Evolutionary conservation across 1,284 basidiomycete species (phyloP), one percentile per base, ranked within the genome.

Genomic region (Amylostereum areolatum): DNA sequence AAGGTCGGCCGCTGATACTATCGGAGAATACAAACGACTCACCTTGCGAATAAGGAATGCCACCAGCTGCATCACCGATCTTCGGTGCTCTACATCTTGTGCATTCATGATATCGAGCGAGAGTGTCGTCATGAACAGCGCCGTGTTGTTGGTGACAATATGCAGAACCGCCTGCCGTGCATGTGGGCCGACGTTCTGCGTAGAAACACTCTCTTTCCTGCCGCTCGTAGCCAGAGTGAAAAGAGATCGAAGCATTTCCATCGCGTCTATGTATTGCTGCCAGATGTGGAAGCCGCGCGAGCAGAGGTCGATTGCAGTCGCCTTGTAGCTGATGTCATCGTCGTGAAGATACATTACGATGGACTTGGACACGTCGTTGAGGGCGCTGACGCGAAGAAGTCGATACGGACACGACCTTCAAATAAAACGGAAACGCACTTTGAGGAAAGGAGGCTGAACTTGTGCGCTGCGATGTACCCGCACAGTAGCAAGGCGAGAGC

Each of bases 121-220:
- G 27, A 99, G 68, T 0, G 96, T 97, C 1, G 92, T 91, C 89
- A 98, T 97, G 70, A 99, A 97, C 18, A 99, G 68, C 2, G 86
- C 84, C 9, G 93, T 92, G 59, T 95, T 89, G 45, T 79, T 79
- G 0, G 81, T 77, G 0, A 94, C 94, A 33, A 97, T 89, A 43
- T 89, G 84, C 11, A 98, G 68, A 3, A 96, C 85, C 1, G 92
- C 92, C 9, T 80, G 66, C 43, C 94, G 80, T 0, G 96, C 92
- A 54, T 83, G 80, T 18, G 72, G 72, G 25, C 74, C 80, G 5
- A 79, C 72, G 58, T 80, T 88, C 53, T 84, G 80, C 11, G 75
- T 57, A 49, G 28, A 43, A 40, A 87, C 82, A 0, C 71, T 68
- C 30, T 92, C 87, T 59, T 92, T 92, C 45, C 80, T 75, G 18